Conservation (phyloP, 2,329 filamentous ascomycete genomes). For the Colletotrichum agaves region DNA sequence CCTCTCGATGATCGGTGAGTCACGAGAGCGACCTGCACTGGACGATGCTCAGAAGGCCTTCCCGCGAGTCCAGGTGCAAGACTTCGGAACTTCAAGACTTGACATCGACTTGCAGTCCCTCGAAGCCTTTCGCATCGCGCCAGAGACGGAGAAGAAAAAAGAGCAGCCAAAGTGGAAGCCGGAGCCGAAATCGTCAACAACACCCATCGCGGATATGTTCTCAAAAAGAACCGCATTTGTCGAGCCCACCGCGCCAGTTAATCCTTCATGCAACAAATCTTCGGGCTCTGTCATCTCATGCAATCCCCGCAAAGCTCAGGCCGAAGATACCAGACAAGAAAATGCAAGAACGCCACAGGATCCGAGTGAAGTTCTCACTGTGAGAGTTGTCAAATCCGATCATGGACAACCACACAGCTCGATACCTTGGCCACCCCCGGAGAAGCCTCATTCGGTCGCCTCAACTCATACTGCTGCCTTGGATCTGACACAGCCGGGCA, state of each 20-base stretch:
- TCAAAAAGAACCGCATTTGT: background rate
- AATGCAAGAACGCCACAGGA: no score
- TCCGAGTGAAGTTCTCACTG: no score
- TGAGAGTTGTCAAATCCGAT: constrained; percentile 20
- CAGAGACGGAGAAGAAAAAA: background rate
- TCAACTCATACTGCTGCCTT: background rate
- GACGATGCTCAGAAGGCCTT: constrained; percentile 20
- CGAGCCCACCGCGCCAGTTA: background rate
- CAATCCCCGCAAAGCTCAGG: no score
- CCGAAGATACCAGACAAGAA: no score
- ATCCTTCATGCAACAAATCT: constrained; percentile 4
- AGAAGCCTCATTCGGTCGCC: background rate
- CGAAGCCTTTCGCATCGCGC: constrained; percentile 26
- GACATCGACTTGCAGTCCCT: constrained; percentile 31
- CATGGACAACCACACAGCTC: constrained; percentile 8
- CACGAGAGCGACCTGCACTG: constrained; percentile 15
- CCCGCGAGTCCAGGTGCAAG: constrained; percentile 23
- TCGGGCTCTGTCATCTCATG: background rate
- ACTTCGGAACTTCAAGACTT: constrained; percentile 27
- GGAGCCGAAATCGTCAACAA: constrained; percentile 17
- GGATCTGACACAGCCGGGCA: constrained; percentile 2
- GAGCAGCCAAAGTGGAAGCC: background rate
- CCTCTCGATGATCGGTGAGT: constrained; percentile 20
- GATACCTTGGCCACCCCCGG: constrained; percentile 28
- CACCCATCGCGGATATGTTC: constrained; percentile 34